Base-by-base conservation (phyloP, 2,329 filamentous ascomycete species). In the Trichoderma endophyticum region DNA sequence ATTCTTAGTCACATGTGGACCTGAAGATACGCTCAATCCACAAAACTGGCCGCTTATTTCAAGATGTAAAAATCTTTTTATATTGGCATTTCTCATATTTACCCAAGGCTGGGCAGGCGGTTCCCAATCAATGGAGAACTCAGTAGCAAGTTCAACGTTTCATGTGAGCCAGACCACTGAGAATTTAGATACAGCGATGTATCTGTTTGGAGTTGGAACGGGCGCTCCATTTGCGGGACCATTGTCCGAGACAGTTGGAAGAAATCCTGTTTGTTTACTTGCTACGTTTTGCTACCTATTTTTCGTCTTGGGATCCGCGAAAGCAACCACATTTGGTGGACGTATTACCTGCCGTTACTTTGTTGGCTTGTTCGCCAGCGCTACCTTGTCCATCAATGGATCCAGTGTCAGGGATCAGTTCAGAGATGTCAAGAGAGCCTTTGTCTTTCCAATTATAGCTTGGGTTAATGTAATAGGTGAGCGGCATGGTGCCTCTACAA, bases 311-410 rank as follows among this genome's bases (percentile, higher is more conserved):
- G 85, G 82, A 0, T 81, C 82, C 0, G 86, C 81, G 1, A 75
- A 87, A n/a, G 77, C 84, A 1, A 83, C 83, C 4, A 85, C 82
- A 26, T 82, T 87, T 68, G 81, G 77, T 0, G 82, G 83, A 4
- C 84, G 86, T 68, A 77, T 87, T 7, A 80, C 81, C 0, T 87
- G 86, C 71, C 82, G 86, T 3, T 87, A 86, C 72, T 74, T 88
- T 4, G 83, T 86, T 2, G 85, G 86, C 3, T 77, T 86, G 62
- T 86, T 84, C 68, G 75, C 76, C 11, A 79, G 78, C 56, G 74
- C 77, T 1, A 80, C 79, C 0, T 70, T 81, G 34, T 74, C 84
- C 78, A 73, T 83, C 78, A 74, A 86, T 81, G 60, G 85, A 80
- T 21, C 78, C 81, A 74, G 85, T 80, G 56, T 86, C 77, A 74